These are phyloP conservation scores for Inga leiocalycina DNA, from an alignment of 306 rosid genomes.

Conservation along the genomic window DNA sequence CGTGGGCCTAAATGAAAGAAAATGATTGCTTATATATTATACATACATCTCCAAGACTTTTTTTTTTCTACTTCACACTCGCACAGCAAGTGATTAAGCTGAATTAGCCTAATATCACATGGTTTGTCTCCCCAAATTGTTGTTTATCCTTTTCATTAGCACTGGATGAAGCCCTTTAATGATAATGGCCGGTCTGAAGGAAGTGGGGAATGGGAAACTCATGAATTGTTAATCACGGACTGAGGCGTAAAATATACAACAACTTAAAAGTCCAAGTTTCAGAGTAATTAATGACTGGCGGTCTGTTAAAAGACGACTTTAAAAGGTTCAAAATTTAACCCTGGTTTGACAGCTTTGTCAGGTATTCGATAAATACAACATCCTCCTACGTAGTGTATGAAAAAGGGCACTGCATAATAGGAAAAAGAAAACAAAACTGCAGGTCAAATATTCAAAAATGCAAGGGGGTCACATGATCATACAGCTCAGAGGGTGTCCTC, in stretches of 20 bases:
- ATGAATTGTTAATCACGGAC: neutral
- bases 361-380: neutral
- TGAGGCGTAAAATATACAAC: neutral
- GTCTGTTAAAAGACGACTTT: neutral
- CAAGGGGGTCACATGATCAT: conserved; percentile 38
- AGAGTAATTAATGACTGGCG: neutral
- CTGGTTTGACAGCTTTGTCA: neutral
- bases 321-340: neutral
- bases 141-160: neutral
- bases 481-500: neutral
- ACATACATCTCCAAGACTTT: conserved; percentile 26
- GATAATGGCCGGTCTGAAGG: neutral
- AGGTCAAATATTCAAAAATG: conserved; percentile 35
- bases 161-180: neutral
- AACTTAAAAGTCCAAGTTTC: neutral
- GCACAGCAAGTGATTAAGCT: conserved; percentile 34
- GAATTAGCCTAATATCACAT: conserved; percentile 25
- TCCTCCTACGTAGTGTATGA: neutral
- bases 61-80: conserved; percentile 18
- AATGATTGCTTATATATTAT: conserved; percentile 31
- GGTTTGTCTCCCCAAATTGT: conserved; percentile 28
- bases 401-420: neutral
- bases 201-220: neutral
- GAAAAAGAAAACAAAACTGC: neutral
- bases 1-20: conserved; percentile 38